Evolutionary conservation across 2,329 filamentous ascomycete genomes (phyloP).

Genomic region (Canariomyces notabilis): DNA sequence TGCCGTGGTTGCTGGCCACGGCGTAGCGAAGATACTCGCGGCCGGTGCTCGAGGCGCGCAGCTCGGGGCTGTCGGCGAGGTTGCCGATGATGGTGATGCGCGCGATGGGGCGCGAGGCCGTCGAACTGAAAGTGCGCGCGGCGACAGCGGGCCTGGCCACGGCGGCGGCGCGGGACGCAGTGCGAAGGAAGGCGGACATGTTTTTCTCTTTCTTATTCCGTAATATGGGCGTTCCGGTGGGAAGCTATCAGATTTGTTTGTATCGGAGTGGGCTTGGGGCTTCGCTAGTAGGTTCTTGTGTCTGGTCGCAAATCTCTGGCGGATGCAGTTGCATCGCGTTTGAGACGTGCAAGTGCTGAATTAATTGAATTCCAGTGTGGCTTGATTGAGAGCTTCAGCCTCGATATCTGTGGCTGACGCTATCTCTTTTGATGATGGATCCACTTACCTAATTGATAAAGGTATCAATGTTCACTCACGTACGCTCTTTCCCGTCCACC

Average conservation of each 20-base stretch:
- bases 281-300: too few species aligned
- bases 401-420: neutral
- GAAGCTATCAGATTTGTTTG: too few species aligned
- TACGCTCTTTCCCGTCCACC: neutral
- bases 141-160: constrained; percentile 29
- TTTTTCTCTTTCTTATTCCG: constrained; percentile 6
- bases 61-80: constrained; percentile 73
- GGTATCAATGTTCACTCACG: too few species aligned
- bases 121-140: constrained; percentile 71
- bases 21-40: constrained; percentile 72
- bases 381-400: neutral
- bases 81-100: constrained; percentile 84
- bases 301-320: too few species aligned
- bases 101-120: constrained; percentile 60
- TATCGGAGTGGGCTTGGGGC: too few species aligned
- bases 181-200: constrained; percentile 48
- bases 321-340: neutral
- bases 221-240: too few species aligned
- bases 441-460: too few species aligned
- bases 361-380: neutral
- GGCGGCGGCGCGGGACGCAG: constrained; percentile 40
- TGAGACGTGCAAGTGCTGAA: neutral
- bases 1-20: constrained; percentile 64
- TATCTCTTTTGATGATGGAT: neutral
- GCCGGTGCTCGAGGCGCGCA: constrained; percentile 63